Evolutionary conservation across 306 rosid species (phyloP).

Genomic region (Vachellia collinsii): DNA sequence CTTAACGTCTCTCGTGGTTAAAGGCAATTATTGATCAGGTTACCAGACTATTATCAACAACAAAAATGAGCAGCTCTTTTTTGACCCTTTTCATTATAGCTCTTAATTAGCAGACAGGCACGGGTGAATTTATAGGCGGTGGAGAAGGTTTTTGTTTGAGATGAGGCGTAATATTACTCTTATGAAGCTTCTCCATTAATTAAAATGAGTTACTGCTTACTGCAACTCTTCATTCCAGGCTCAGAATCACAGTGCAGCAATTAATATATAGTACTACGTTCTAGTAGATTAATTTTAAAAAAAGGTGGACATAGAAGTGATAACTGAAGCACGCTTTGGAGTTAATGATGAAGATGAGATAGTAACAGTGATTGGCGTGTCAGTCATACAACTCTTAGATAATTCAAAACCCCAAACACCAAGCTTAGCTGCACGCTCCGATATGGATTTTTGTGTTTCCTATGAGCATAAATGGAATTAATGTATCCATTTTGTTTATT

Average conservation of each 20-base stretch:
- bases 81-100: background rate
- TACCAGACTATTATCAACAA: background rate
- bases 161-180: background rate
- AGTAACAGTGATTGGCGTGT: constrained; percentile 60
- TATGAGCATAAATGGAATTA: constrained; percentile 39
- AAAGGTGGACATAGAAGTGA: constrained; percentile 44
- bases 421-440: constrained; percentile 64
- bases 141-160: background rate
- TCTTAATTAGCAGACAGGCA: constrained; percentile 6
- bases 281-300: background rate
- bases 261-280: background rate
- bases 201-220: too few relatives aligned
- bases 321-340: constrained; percentile 63
- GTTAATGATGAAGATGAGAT: constrained; percentile 55
- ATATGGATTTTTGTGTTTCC: constrained; percentile 52
- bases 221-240: background rate
- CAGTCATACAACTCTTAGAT: constrained; percentile 42
- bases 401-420: constrained; percentile 59
- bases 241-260: background rate
- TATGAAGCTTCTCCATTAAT: background rate
- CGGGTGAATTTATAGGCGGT: background rate
- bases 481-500: constrained; percentile 43
- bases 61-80: background rate
- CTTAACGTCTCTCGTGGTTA: constrained; percentile 10
- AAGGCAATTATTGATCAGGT: constrained; percentile 17